Percentiles rank a stretch among this genome's conserved stretches.
These are phyloP conservation scores for Cucumis melo DNA, from an alignment of 306 rosid species.

Conservation along the genomic window DNA sequence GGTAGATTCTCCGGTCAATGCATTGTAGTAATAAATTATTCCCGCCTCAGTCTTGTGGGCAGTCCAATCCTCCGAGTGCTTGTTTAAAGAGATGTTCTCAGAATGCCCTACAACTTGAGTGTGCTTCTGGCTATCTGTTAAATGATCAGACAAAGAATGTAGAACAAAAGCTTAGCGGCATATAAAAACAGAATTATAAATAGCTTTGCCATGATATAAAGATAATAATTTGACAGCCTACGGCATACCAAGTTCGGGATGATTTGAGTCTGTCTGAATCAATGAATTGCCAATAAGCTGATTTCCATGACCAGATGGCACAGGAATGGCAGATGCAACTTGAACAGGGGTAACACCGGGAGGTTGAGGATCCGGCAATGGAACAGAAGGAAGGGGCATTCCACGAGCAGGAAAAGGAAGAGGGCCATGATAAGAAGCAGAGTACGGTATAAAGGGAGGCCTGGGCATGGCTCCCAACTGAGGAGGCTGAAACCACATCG, in stretches of 20 bases:
- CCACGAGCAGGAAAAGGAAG: conserved; percentile 57
- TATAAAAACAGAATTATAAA: not conserved
- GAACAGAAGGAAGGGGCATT: conserved; percentile 47
- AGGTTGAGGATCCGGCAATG: conserved; percentile 77
- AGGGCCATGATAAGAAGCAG: conserved; percentile 53
- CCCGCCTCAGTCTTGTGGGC: conserved; percentile 84
- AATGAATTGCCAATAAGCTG: conserved; percentile 30
- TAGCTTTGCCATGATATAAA: not conserved
- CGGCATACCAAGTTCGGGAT: conserved; percentile 40
- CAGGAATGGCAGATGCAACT: conserved; percentile 13
- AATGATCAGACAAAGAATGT: not conserved
- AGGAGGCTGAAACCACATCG: conserved; percentile 68
- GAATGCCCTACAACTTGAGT: conserved; percentile 23
- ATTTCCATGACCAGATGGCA: conserved; percentile 21
- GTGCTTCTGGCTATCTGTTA: conserved; percentile 35
- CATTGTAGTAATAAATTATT: conserved; percentile 77
- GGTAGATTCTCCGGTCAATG: conserved; percentile 72
- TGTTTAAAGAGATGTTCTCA: conserved; percentile 20
- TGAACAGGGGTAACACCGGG: conserved; percentile 81
- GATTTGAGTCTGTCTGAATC: conserved; percentile 32
- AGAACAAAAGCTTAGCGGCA: not conserved
- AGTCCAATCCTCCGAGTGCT: conserved; percentile 75
- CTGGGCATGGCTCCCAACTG: conserved; percentile 54
- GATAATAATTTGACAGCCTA: conserved; percentile 4
- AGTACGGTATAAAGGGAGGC: conserved; percentile 53